Conservation (phyloP, 768 basidiomycete species). For the Termitomyces eurrhizus region DNA sequence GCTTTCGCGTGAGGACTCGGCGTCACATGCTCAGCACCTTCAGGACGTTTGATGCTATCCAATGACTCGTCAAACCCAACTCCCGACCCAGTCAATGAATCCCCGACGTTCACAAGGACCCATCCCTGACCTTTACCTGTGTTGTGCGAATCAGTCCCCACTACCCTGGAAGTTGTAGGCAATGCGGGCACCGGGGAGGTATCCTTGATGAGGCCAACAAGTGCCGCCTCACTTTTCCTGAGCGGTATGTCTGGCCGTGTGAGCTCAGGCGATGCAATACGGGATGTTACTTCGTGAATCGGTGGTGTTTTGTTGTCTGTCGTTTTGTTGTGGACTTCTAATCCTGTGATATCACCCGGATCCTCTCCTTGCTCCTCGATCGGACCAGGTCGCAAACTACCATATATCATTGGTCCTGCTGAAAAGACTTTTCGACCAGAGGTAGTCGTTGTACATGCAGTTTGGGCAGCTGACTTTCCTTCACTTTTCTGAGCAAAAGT, state of each 20-base stretch:
- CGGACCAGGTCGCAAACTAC: constrained; percentile 52
- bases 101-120: constrained; percentile 64
- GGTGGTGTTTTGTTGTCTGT: constrained; percentile 27
- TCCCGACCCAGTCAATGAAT: constrained; percentile 16
- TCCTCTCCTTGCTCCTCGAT: constrained; percentile 43
- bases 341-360: not conserved
- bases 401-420: constrained; percentile 41
- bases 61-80: constrained; percentile 2
- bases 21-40: not conserved
- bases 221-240: constrained; percentile 62
- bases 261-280: constrained; percentile 52
- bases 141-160: constrained; percentile 4
- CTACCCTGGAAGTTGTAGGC: constrained; percentile 3
- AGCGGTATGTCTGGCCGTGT: constrained; percentile 37
- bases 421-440: constrained; percentile 18
- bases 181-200: constrained; percentile 19
- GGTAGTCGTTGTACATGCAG: not conserved
- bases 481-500: constrained; percentile 8
- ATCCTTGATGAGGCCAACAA: constrained; percentile 47
- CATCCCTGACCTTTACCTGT: constrained; percentile 49
- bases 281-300: constrained; percentile 47
- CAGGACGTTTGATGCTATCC: not conserved
- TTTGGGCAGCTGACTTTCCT: constrained; percentile 6
- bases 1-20: constrained; percentile 48
- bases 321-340: constrained; percentile 10